Evolutionary conservation across 2,329 filamentous ascomycete genomes (phyloP).

Genomic region (Chaetomiaceae sp.): DNA sequence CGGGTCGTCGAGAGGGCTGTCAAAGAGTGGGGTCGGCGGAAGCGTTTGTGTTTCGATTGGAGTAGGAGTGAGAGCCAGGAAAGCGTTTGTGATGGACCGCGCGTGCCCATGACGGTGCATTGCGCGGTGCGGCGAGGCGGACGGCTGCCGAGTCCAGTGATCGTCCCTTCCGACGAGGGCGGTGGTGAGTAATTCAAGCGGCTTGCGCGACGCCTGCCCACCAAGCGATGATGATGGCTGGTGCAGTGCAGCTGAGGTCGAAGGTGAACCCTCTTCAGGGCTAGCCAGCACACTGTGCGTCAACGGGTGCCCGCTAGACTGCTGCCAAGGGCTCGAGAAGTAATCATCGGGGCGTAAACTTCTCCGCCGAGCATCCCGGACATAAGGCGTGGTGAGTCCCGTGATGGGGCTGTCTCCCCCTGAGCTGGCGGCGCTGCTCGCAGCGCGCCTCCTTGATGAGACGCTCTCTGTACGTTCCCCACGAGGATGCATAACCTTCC

Average conservation of each 20-base stretch:
- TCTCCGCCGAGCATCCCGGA: constrained; percentile 50
- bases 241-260: constrained; percentile 23
- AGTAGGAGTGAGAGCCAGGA: constrained; percentile 39
- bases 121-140: constrained; percentile 31
- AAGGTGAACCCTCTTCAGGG: constrained; percentile 47
- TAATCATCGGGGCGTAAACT: constrained; percentile 53
- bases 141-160: constrained; percentile 29
- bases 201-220: constrained; percentile 25
- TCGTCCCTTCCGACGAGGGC: constrained; percentile 38
- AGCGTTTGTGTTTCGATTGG: constrained; percentile 33
- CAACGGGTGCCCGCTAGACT: constrained; percentile 64
- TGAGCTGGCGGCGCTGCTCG: constrained; percentile 63
- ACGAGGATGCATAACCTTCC: constrained; percentile 59
- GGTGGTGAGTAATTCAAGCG: constrained; percentile 33
- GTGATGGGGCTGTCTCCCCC: constrained; percentile 49
- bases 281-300: constrained; percentile 70
- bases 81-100: constrained; percentile 42
- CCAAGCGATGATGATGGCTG: not conserved
- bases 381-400: constrained; percentile 48
- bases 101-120: constrained; percentile 41
- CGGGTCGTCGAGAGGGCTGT: constrained; percentile 34
- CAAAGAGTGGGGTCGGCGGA: constrained; percentile 37
- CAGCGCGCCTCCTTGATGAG: constrained; percentile 51
- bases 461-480: constrained; percentile 53
- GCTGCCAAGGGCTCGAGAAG: constrained; percentile 40